Evolutionary conservation across 192 early-diverging fungal species (phyloP).

Genomic region (Jimgerdemannia flammicorona): DNA sequence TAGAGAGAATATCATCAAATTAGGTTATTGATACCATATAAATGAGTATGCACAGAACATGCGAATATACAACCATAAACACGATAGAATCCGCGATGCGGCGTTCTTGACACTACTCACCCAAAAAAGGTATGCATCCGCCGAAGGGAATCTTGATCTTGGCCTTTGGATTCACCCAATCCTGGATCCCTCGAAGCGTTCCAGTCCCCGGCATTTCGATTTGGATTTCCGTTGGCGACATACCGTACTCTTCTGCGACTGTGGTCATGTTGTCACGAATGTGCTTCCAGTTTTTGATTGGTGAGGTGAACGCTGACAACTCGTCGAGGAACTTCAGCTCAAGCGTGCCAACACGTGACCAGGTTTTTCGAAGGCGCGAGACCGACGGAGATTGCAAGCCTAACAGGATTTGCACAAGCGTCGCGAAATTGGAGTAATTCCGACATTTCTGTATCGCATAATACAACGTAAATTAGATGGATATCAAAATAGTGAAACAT

Average conservation of each 20-base stretch:
- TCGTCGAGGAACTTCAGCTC: constrained; percentile 45
- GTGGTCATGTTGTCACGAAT: constrained; percentile 50
- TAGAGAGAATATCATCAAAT: too few species aligned
- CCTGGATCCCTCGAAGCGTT: background rate
- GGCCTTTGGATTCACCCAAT: constrained; percentile 3
- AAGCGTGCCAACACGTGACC: constrained; percentile 38
- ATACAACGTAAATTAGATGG: background rate
- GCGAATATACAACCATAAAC: too few species aligned
- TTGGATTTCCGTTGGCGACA: constrained; percentile 32
- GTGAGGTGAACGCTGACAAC: constrained; percentile 46
- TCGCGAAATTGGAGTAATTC: constrained; percentile 54
- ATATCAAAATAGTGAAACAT: background rate
- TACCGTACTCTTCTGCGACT: constrained; percentile 50
- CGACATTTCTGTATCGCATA: constrained; percentile 48
- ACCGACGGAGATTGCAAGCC: constrained; percentile 55
- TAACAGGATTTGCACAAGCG: constrained; percentile 55
- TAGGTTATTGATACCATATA: too few species aligned
- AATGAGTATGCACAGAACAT: too few species aligned
- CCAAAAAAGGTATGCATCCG: constrained; percentile 59
- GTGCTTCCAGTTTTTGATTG: constrained; percentile 52
- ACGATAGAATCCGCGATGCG: too few species aligned
- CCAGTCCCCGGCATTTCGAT: constrained; percentile 19
- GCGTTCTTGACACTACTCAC: constrained; percentile 9
- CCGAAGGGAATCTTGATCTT: constrained; percentile 34
- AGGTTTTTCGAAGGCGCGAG: constrained; percentile 48